Percentiles rank a stretch among this genome's conserved stretches.
phyloP scores from a whole-genome alignment of 2,329 filamentous ascomycete genomes.

The Orbilia brochopaga region DNA sequence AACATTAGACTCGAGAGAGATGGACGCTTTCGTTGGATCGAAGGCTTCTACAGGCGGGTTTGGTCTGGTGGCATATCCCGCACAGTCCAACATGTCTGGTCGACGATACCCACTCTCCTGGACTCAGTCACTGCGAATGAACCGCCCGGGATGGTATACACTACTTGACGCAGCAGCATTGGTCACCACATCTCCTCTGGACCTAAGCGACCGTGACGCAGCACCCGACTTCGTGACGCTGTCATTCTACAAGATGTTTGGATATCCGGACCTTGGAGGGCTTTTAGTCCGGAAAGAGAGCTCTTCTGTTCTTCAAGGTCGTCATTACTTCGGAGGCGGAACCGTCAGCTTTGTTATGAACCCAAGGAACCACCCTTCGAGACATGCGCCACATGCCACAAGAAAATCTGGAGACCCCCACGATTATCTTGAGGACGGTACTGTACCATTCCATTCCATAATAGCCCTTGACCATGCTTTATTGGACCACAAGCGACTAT shows the following conservation, averaged over 20 bases:
- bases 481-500: constrained; percentile 71
- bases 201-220: constrained; percentile 67
- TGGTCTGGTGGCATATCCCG: constrained; percentile 79
- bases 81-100: constrained; percentile 92
- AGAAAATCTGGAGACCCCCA: constrained; percentile 75
- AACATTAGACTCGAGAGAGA: constrained; percentile 71
- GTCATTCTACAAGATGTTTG: constrained; percentile 98
- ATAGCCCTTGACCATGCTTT: constrained; percentile 79
- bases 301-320: constrained; percentile 55
- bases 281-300: constrained; percentile 71
- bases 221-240: constrained; percentile 85
- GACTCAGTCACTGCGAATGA: constrained; percentile 63
- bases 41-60: constrained; percentile 56
- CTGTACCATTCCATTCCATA: constrained; percentile 87
- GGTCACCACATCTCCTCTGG: constrained; percentile 75
- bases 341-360: constrained; percentile 89
- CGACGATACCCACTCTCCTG: constrained; percentile 74
- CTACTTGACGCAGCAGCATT: constrained; percentile 84
- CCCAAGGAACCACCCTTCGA: constrained; percentile 58
- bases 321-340: constrained; percentile 89
- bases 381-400: constrained; percentile 77
- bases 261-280: constrained; percentile 88
- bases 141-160: constrained; percentile 63
- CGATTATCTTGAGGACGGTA: constrained; percentile 86
- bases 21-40: constrained; percentile 69